Evolutionary conservation across 1,284 basidiomycete genomes (phyloP).

Genomic region (Takashimella tepidaria): DNA sequence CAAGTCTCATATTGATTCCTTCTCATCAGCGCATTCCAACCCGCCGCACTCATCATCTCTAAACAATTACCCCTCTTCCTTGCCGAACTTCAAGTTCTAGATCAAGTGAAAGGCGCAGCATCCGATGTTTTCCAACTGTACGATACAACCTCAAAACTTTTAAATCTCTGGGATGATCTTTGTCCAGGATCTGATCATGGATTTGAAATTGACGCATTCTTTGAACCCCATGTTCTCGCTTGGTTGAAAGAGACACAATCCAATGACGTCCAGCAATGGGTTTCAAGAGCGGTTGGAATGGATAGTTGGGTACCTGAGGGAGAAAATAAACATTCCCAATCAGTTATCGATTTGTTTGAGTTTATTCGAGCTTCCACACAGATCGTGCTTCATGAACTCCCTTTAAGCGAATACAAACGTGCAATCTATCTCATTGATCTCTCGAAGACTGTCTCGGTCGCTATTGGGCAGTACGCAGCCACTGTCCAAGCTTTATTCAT

Average conservation of each 20-base stretch:
- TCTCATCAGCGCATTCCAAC: constrained; percentile 30
- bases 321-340: constrained; percentile 40
- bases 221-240: constrained; percentile 45
- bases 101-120: constrained; percentile 28
- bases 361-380: constrained; percentile 39
- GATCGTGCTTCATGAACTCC: constrained; percentile 39
- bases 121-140: constrained; percentile 44
- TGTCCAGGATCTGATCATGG: constrained; percentile 37
- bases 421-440: constrained; percentile 46
- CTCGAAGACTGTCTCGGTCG: constrained; percentile 41
- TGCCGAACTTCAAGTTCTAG: constrained; percentile 43
- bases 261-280: constrained; percentile 45
- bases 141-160: constrained; percentile 36
- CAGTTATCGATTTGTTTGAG: constrained; percentile 46
- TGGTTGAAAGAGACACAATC: constrained; percentile 45
- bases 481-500: constrained; percentile 41
- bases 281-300: constrained; percentile 43
- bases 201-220: constrained; percentile 45
- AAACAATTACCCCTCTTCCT: constrained; percentile 46
- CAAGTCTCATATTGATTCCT: too few species aligned
- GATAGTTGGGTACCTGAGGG: constrained; percentile 47
- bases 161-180: constrained; percentile 39
- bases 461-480: constrained; percentile 41
- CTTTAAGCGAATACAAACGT: constrained; percentile 44
- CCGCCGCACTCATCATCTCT: constrained; percentile 39